A percentile compares a stretch with the other conserved stretches of the same genome.
Conservation (phyloP, 305 asterid species). For the Caryopteris hybrid region DNA sequence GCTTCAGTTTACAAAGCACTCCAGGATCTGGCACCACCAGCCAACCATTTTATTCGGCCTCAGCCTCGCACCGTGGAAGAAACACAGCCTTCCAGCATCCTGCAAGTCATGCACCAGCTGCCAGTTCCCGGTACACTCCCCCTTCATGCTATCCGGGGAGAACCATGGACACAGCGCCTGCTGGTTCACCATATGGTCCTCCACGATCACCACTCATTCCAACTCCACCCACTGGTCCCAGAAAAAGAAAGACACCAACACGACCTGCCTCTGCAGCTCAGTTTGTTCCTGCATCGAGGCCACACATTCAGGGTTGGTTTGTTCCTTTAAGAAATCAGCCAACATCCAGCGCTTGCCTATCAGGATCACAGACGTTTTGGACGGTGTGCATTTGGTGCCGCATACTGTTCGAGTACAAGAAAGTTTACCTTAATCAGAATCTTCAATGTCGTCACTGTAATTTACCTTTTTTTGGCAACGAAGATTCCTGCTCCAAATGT, state of each 20-base stretch:
- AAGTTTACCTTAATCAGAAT: slow-evolving; percentile 29
- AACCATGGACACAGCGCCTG: background rate
- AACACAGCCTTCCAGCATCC: background rate
- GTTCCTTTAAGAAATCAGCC: slow-evolving; percentile 9
- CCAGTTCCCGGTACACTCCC: background rate
- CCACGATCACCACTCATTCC: background rate
- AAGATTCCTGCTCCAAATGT: slow-evolving; percentile 32
- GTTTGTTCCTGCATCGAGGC: slow-evolving; percentile 2
- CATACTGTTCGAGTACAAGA: slow-evolving; percentile 33
- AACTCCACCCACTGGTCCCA: background rate
- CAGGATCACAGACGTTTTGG: slow-evolving; percentile 46
- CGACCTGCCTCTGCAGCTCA: background rate
- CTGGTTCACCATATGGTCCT: background rate
- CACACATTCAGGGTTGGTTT: slow-evolving; percentile 6
- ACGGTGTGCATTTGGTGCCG: slow-evolving; percentile 47
- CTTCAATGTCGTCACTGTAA: slow-evolving; percentile 44
- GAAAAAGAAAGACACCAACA: background rate
- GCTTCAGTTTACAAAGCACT: too few species aligned
- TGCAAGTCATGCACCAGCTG: background rate
- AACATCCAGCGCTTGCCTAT: slow-evolving; percentile 7
- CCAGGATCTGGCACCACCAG: too few species aligned
- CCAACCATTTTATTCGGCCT: slow-evolving; percentile 5
- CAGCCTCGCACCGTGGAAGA: background rate
- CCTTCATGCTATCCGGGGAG: background rate
- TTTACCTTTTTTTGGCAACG: slow-evolving; percentile 40